Percentiles rank a stretch among this genome's conserved stretches.
Conservation (phyloP, 202 grass and related monocot species). For the Zizania palustris region DNA sequence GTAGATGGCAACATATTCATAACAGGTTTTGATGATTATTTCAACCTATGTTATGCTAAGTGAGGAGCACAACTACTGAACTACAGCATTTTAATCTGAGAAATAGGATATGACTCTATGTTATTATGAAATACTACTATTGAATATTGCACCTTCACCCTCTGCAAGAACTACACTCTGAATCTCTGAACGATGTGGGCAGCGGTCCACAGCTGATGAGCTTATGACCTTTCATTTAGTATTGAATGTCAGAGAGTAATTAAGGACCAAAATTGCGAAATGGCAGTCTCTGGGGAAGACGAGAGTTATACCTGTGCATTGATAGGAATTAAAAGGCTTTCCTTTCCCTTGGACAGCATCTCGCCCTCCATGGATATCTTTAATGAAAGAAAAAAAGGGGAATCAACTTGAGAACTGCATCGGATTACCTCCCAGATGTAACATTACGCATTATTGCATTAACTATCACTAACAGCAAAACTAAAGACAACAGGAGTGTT, state of each 20-base stretch:
- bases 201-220: conserved; percentile 76
- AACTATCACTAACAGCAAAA: background rate
- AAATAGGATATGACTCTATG: conserved; percentile 2
- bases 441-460: background rate
- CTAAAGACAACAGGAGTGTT: background rate
- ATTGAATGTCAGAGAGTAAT: conserved; percentile 34
- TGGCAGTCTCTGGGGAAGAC: background rate
- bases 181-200: conserved; percentile 82
- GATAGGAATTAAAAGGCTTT: conserved; percentile 89
- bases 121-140: conserved; percentile 27
- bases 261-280: conserved; percentile 27
- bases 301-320: conserved; percentile 56
- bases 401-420: conserved; percentile 37
- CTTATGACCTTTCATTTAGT: conserved; percentile 58
- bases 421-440: background rate
- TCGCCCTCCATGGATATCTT: conserved; percentile 78
- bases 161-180: conserved; percentile 79
- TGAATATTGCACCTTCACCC: conserved; percentile 53
- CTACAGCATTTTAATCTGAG: background rate
- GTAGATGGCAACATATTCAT: background rate
- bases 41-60: background rate
- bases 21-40: conserved; percentile 6
- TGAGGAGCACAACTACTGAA: background rate
- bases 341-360: conserved; percentile 68
- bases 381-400: conserved; percentile 32